Conservation (phyloP, 1,284 basidiomycete genomes). For the Mycocalia duriaeana region DNA sequence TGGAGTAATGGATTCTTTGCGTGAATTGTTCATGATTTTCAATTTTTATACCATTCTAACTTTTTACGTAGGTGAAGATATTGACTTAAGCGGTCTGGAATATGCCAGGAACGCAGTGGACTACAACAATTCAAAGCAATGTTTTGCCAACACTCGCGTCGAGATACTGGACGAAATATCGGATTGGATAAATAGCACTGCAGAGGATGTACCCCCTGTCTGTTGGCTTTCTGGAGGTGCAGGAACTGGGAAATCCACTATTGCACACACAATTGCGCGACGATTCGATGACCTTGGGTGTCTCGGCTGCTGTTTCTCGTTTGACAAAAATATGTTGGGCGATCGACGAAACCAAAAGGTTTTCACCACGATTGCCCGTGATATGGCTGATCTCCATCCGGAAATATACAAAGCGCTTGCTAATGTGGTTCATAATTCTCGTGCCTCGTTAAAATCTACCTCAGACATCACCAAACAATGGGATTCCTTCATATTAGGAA, state of each 20-base stretch:
- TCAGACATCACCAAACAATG: conserved; percentile 15
- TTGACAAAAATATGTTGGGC: conserved; percentile 7
- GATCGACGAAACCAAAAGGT: conserved; percentile 9
- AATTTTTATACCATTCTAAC: neutral
- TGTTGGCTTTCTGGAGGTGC: neutral
- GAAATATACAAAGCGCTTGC: conserved; percentile 9
- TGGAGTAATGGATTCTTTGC: neutral
- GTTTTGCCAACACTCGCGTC: conserved; percentile 11
- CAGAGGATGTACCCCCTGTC: neutral
- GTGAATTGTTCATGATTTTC: neutral
- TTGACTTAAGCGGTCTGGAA: neutral
- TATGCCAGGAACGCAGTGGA: conserved; percentile 3
- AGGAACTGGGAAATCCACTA: conserved; percentile 1
- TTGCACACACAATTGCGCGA: conserved; percentile 1
- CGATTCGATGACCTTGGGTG: conserved; percentile 9
- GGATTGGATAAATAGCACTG: conserved; percentile 8
- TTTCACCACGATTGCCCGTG: conserved; percentile 17
- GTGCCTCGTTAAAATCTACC: conserved; percentile 5
- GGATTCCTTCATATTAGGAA: conserved; percentile 16
- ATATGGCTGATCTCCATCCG: conserved; percentile 18
- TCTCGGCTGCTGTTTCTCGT: conserved; percentile 16
- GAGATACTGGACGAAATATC: conserved; percentile 11
- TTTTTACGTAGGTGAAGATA: neutral
- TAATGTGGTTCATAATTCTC: conserved; percentile 10
- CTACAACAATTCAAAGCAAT: conserved; percentile 9